Conservation (phyloP, 2,329 filamentous ascomycete species). For the Coccinonectria pachysandricola region DNA sequence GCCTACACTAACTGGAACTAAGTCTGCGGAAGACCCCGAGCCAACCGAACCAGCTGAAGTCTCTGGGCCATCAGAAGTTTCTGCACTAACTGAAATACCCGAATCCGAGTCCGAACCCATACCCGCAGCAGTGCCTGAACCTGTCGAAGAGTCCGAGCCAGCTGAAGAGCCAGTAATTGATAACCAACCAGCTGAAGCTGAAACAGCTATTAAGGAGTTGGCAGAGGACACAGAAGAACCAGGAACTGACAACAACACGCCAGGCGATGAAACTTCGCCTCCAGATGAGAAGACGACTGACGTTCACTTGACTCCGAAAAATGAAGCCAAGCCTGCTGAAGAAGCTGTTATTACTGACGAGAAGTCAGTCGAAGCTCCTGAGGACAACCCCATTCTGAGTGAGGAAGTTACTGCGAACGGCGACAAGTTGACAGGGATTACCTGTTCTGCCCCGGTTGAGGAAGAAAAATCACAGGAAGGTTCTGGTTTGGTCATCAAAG, state of each 20-base stretch:
- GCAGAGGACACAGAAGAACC: too few species aligned
- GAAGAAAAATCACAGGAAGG: slow-evolving; percentile 5
- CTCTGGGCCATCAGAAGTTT: too few species aligned
- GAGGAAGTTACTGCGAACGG: slow-evolving; percentile 1
- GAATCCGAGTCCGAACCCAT: too few species aligned
- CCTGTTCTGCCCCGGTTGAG: too few species aligned
- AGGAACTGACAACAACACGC: too few species aligned
- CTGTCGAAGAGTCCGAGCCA: not conserved
- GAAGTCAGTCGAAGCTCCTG: slow-evolving; percentile 3
- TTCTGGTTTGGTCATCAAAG: slow-evolving; percentile 1
- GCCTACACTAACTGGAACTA: not conserved
- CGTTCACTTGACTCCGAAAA: slow-evolving; percentile 2
- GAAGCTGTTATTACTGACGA: slow-evolving; percentile 3
- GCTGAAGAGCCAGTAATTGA: slow-evolving; percentile 1
- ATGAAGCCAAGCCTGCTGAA: slow-evolving; percentile 1
- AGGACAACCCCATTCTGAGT: slow-evolving; percentile 2
- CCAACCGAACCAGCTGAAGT: slow-evolving; percentile 3
- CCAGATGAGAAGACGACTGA: slow-evolving; percentile 4
- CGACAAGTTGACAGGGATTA: too few species aligned
- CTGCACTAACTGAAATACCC: too few species aligned
- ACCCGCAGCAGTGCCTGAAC: slow-evolving; percentile 1
- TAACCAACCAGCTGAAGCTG: not conserved
- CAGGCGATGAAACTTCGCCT: not conserved
- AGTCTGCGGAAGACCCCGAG: not conserved
- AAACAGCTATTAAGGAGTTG: not conserved